Evolutionary conservation across 2,329 filamentous ascomycete species (phyloP), one percentile per base, ranked within the genome.

Genomic region (Whalleya microplaca): DNA sequence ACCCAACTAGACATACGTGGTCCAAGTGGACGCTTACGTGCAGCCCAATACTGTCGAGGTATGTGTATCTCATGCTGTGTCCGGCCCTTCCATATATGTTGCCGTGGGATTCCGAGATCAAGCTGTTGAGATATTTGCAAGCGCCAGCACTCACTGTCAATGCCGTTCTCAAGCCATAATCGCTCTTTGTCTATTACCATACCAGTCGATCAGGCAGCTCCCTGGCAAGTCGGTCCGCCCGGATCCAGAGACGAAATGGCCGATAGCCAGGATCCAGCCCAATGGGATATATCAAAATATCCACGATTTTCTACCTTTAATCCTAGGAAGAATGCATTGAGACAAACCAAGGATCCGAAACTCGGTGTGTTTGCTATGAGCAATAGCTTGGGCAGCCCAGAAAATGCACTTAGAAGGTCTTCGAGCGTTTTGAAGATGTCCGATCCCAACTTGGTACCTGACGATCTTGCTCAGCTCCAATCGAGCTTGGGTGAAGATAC

Each of bases 31-130:
- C 63, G 59, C 57, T 53, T 59, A 63, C 61, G 45, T 64, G 59
- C 64, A 64, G 56, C 62, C 49, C 53, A 54, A 55, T 45, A 54
- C 10, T 51, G 62, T 59, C 55, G 58, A 64, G 55, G 60, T 65
- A 60, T 65, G 59, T 59, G 58, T 62, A 61, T 63, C 60, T 60
- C 52, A 62, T 60, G 63, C 58, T 45, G 51, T 64, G 58, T 63
- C 55, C 46, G 21, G 57, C 23, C 51, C 48, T 58, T 57, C 45
- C 23, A 29, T 43, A 50, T 42, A 51, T 50, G 41, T 48, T 44
- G 41, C 56, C 53, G 53, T 52, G 44, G 51, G 47, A 44, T 48
- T 27, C 43, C 50, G 43, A 49, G 48, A 21, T 20, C 48, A 56
- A 46, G 51, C 53, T 53, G 46, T 64, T 55, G 44, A 63, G 52